Evolutionary conservation across 768 basidiomycete species (phyloP), one percentile per base, ranked within the genome.

Genomic region (Tylopilus plumbeoviolaceoides): DNA sequence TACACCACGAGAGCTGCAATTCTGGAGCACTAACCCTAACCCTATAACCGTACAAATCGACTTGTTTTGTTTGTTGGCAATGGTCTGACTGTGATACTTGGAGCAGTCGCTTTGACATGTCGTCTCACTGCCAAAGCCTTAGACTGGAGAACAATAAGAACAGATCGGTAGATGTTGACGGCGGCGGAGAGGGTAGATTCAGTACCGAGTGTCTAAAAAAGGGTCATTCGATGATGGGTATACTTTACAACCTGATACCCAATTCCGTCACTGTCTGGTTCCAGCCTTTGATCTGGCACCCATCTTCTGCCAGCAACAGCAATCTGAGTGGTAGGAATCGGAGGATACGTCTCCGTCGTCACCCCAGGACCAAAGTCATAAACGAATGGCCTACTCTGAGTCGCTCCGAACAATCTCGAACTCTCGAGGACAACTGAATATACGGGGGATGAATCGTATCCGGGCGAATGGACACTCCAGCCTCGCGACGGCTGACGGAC

Each of bases 401-500:
- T 91, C 4, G 75, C 88, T 11, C 89, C 91, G 58, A 86, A 92
- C 42, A 91, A 69, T 38, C 91, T 81, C 15, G 87, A 85, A 56
- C 87, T 84, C 66, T 93, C 91, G 20, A 91, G 71, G 31, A 84
- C 65, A 44, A 92, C 65, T 7, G 80, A 77, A 65, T 91, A 93
- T 3, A 92, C 87, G 0, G 91, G 90, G 1, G 87, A 89, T 1
- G 76, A 70, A 61, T 91, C 88, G 61, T 89, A 89, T 5, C 85
- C 84, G 1, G 91, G 90, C 2, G 85, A 85, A 63, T 91, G 82
- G 7, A 90, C 82, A 59, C 85, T 89, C 84, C 87, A 90, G 4
- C 91, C 89, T 25, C 47, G 61, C 4, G 62, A 68, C 0, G 86
- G 78, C 18, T 72, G 75, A 9, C 90, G 82, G 28, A 89, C 75